phyloP scores from a whole-genome alignment of 23 red algal species.

The Gracilariopsis chorda region DNA sequence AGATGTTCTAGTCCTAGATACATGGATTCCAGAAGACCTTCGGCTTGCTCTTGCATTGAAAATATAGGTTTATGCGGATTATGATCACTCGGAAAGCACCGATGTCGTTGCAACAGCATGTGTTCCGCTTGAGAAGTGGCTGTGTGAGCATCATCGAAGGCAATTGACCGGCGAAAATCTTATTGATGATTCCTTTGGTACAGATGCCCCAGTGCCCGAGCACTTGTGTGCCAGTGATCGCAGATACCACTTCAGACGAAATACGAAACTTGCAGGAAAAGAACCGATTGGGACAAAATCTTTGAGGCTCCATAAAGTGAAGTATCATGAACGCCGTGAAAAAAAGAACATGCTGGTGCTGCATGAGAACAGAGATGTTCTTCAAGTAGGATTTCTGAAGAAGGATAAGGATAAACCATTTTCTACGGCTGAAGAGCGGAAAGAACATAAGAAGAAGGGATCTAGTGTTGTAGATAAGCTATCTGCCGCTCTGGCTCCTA shows the following conservation, averaged over 20 bases:
- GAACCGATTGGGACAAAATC: constrained; percentile 42
- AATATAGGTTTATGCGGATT: constrained; percentile 60
- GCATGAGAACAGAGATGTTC: constrained; percentile 44
- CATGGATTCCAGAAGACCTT: constrained; percentile 67
- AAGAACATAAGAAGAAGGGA: neutral
- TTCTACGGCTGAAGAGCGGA: neutral
- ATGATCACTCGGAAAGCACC: constrained; percentile 18
- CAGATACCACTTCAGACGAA: constrained; percentile 42
- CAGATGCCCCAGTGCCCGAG: constrained; percentile 69
- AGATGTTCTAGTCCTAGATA: constrained; percentile 65
- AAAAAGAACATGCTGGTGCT: constrained; percentile 27
- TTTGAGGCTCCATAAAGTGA: constrained; percentile 46
- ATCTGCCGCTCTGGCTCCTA: neutral
- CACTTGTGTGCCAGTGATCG: constrained; percentile 22
- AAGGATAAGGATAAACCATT: constrained; percentile 9
- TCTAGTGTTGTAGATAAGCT: constrained; percentile 13
- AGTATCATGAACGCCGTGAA: constrained; percentile 39
- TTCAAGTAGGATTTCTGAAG: constrained; percentile 24
- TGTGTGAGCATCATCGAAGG: constrained; percentile 50
- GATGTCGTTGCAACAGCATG: constrained; percentile 63
- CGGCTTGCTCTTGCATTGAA: constrained; percentile 61
- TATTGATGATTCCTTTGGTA: constrained; percentile 71
- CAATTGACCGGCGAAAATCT: constrained; percentile 55
- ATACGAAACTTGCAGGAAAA: constrained; percentile 43
- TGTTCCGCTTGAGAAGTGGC: constrained; percentile 63